phyloP scores from a whole-genome alignment of 441 rosid genomes.

The Codiaeum variegatum region DNA sequence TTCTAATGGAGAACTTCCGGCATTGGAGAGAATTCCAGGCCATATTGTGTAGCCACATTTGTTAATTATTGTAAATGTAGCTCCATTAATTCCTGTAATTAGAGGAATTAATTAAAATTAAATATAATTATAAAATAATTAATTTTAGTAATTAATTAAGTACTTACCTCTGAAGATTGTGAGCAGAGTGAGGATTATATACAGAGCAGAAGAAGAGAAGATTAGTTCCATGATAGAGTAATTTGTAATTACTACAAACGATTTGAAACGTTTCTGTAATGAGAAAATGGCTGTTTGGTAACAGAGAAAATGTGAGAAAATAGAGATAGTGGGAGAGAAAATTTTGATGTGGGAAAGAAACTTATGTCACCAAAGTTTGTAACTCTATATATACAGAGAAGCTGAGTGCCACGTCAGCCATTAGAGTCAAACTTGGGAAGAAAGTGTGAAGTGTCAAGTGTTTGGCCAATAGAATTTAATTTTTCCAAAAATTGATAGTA shows the following conservation, averaged over 20 bases:
- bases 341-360: background rate
- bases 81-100: slow-evolving; percentile 43
- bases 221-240: slow-evolving; percentile 23
- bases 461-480: background rate
- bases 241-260: background rate
- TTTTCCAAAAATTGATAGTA: background rate
- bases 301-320: background rate
- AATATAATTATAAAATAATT: no score
- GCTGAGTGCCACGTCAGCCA: background rate
- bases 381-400: background rate
- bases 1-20: slow-evolving; percentile 56
- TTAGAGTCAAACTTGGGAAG: background rate
- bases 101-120: background rate
- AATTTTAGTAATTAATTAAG: background rate
- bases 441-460: background rate
- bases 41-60: slow-evolving; percentile 77
- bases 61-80: slow-evolving; percentile 60
- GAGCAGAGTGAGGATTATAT: slow-evolving; percentile 28
- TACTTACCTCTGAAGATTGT: slow-evolving; percentile 30
- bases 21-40: slow-evolving; percentile 82
- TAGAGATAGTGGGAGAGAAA: background rate
- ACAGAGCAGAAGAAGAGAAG: slow-evolving; percentile 16
- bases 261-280: background rate
- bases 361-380: background rate
- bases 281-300: background rate